Evolutionary conservation across 2,329 filamentous ascomycete genomes (phyloP).

Genomic region (Neonectria neomacrospora): DNA sequence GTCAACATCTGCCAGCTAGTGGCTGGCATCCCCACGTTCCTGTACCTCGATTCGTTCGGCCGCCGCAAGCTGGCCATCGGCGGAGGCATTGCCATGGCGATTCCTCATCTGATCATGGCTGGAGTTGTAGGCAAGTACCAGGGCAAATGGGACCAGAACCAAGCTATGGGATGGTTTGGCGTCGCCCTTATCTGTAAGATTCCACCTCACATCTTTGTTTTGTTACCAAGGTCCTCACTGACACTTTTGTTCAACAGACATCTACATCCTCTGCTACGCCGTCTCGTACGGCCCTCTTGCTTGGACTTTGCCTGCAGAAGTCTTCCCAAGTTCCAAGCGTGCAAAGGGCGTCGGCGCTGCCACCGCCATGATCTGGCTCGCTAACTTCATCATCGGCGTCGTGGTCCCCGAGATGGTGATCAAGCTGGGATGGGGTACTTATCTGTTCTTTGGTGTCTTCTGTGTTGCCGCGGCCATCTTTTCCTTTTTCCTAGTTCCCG

Average conservation of each 20-base stretch:
- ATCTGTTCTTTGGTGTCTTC: slow-evolving; percentile 65
- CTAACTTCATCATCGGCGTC: slow-evolving; percentile 56
- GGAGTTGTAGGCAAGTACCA: slow-evolving; percentile 31
- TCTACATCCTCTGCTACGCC: slow-evolving; percentile 45
- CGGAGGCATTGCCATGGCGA: slow-evolving; percentile 35
- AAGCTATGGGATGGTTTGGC: slow-evolving; percentile 33
- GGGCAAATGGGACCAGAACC: slow-evolving; percentile 28
- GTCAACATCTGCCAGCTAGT: slow-evolving; percentile 50
- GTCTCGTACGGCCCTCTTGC: slow-evolving; percentile 48
- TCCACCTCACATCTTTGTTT: not conserved
- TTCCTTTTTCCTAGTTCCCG: slow-evolving; percentile 37
- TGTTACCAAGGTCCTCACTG: not conserved
- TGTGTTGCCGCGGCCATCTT: slow-evolving; percentile 59
- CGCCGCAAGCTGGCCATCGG: slow-evolving; percentile 38
- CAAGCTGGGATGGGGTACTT: slow-evolving; percentile 59
- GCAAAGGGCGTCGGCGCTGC: slow-evolving; percentile 51
- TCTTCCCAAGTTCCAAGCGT: slow-evolving; percentile 50
- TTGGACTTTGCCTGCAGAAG: slow-evolving; percentile 51
- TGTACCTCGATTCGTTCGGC: slow-evolving; percentile 48
- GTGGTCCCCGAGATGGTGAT: slow-evolving; percentile 65
- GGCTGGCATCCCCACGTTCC: slow-evolving; percentile 42
- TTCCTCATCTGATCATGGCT: slow-evolving; percentile 34
- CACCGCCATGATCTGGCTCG: slow-evolving; percentile 50
- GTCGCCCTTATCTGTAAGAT: slow-evolving; percentile 34
- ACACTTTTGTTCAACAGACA: slow-evolving; percentile 4